Conservation (phyloP, 805 yeast genomes). For the Clavispora santaluciae region DNA sequence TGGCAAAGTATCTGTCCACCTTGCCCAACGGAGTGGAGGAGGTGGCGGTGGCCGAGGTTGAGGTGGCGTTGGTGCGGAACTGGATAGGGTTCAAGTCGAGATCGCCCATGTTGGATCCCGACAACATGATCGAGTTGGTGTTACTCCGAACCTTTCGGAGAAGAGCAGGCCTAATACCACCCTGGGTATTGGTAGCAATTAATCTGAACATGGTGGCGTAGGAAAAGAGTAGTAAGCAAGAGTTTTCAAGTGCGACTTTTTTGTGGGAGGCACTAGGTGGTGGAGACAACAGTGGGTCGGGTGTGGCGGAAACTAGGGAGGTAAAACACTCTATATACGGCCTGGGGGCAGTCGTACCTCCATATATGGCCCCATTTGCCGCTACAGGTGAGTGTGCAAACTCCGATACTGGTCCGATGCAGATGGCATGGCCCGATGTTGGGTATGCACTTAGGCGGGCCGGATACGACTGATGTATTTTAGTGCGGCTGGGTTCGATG, state of each 20-base stretch:
- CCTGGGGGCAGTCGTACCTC: neutral
- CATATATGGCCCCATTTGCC: neutral
- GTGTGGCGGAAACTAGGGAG: neutral
- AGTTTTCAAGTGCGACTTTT: neutral
- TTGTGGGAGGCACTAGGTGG: neutral
- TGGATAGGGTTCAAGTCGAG: conserved; percentile 10
- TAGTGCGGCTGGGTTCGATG: neutral
- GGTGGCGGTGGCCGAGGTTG: neutral
- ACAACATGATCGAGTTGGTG: conserved; percentile 9
- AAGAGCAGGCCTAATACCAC: conserved; percentile 32
- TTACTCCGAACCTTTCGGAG: conserved; percentile 34
- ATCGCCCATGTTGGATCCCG: conserved; percentile 7
- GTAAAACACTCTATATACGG: neutral
- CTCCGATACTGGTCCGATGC: neutral
- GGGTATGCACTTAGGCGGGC: neutral
- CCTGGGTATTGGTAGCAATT: conserved; percentile 32
- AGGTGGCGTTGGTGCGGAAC: conserved; percentile 8
- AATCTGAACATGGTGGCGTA: conserved; percentile 31
- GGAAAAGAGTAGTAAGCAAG: neutral
- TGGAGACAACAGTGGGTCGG: neutral
- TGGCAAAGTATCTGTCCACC: conserved; percentile 17
- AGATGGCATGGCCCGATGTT: neutral
- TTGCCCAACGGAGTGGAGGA: conserved; percentile 8
- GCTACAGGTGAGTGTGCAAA: neutral
- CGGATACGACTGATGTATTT: neutral